Base-by-base conservation (phyloP, 805 yeast species). In the Peterozyma xylosa region DNA sequence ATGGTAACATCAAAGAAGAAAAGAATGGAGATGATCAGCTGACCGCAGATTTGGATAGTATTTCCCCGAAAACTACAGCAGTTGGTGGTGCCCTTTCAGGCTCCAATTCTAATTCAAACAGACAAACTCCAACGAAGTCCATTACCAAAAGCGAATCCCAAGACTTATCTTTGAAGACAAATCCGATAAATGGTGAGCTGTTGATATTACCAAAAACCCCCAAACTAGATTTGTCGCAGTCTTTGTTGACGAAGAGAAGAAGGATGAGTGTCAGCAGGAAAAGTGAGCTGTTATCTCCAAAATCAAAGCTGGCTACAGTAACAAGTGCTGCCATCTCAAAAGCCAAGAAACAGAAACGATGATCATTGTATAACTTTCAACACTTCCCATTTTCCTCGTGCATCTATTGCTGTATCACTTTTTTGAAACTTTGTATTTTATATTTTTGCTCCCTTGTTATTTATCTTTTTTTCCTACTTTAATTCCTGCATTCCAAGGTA, bases 161-260 rank as follows among this genome's bases (percentile, higher is more conserved):
- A 13, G 15, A 37, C 11, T 11, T 30, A 33, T 14, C 38, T 18
- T 15, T 27, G n/a, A 30, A 27, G 6, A 37, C 29, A 11, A 51
- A 48, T 10, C n/a, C 35, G n/a, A 35, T 43, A 39, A 46, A 46
- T 47, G 42, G 27, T 50, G 50, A 18, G 46, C 38, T n/a, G 33
- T 35, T 4, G 45, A 48, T 29, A 30, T 48, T 42, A 33, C 54
- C 53, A 42, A 52, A 44, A 9, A 49, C 53, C 6, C 40, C 54
- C 1, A 47, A 47, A 29, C 45, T 64, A 29, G 69, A 64, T 33
- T 34, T 64, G 13, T 56, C 65, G 5, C 66, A 60, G 43, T 60
- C 66, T 0, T 55, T 67, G 0, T 43, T 64, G 39, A 62, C 55
- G 21, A 64, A 64, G 43, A 51, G 70, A 46, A 53, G 70, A 47